Conservation (phyloP, 1,139 yeast species). For the Insectozyma bohioensis region DNA sequence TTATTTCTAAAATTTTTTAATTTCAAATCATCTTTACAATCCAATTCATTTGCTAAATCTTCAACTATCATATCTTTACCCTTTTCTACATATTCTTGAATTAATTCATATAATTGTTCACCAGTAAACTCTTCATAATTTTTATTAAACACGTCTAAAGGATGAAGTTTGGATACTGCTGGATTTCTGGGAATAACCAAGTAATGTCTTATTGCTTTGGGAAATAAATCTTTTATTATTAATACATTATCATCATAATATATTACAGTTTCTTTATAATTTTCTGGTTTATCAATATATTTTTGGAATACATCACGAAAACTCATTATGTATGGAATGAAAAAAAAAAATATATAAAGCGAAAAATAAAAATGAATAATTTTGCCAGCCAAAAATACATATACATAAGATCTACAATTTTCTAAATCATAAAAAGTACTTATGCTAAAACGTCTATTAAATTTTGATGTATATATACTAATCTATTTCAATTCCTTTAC, state of each 20-base stretch:
- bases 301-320: conserved; percentile 34
- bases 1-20: conserved; percentile 24
- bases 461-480: no score
- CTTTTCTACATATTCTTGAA: conserved; percentile 40
- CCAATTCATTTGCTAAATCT: conserved; percentile 25
- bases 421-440: no score
- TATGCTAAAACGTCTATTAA: no score
- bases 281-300: conserved; percentile 33
- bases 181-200: conserved; percentile 57
- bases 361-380: not conserved
- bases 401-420: not conserved
- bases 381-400: not conserved
- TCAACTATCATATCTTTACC: conserved; percentile 42
- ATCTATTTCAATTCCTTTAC: no score
- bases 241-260: conserved; percentile 53
- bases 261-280: conserved; percentile 24
- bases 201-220: conserved; percentile 63
- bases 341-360: not conserved
- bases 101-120: conserved; percentile 26
- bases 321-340: conserved; percentile 22
- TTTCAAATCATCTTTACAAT: conserved; percentile 11
- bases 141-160: conserved; percentile 50
- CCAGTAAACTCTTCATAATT: conserved; percentile 18
- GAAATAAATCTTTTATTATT: conserved; percentile 60
- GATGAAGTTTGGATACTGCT: conserved; percentile 44